phyloP scores from a whole-genome alignment of 768 basidiomycete species.

The Tylopilus vinaceipallidus region DNA sequence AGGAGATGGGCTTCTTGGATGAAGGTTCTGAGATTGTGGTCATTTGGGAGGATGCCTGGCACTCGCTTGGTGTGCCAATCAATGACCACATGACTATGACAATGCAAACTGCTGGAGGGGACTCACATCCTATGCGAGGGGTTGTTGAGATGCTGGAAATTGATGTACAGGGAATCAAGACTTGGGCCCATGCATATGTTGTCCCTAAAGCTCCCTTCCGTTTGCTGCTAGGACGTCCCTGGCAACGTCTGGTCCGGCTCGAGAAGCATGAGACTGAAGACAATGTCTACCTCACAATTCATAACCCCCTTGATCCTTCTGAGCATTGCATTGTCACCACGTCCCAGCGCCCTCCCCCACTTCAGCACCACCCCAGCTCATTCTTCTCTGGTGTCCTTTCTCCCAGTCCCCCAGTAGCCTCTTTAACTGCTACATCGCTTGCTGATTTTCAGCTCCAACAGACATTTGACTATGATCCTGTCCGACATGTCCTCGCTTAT shows the following conservation, averaged over 20 bases:
- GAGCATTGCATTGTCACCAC: neutral
- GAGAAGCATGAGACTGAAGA: constrained; percentile 3
- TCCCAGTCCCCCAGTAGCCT: neutral
- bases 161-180: constrained; percentile 16
- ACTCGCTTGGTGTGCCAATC: too few relatives aligned
- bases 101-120: too few relatives aligned
- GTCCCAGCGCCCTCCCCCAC: neutral
- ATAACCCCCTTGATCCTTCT: too few relatives aligned
- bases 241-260: constrained; percentile 18
- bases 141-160: constrained; percentile 9
- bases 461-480: neutral
- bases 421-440: neutral
- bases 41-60: constrained; percentile 10
- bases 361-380: too few relatives aligned
- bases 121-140: constrained; percentile 1
- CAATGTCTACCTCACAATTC: too few relatives aligned
- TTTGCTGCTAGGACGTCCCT: constrained; percentile 19
- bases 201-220: constrained; percentile 17
- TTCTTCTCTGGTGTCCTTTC: too few relatives aligned
- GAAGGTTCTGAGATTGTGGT: constrained; percentile 27
- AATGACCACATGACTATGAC: too few relatives aligned
- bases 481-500: constrained; percentile 16
- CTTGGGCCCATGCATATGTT: constrained; percentile 25
- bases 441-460: neutral
- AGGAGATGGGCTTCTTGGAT: neutral